Evolutionary conservation across 495 filamentous ascomycete species (phyloP), one percentile per base, ranked within the genome.

Genomic region (Talaromyces trachyspermus): DNA sequence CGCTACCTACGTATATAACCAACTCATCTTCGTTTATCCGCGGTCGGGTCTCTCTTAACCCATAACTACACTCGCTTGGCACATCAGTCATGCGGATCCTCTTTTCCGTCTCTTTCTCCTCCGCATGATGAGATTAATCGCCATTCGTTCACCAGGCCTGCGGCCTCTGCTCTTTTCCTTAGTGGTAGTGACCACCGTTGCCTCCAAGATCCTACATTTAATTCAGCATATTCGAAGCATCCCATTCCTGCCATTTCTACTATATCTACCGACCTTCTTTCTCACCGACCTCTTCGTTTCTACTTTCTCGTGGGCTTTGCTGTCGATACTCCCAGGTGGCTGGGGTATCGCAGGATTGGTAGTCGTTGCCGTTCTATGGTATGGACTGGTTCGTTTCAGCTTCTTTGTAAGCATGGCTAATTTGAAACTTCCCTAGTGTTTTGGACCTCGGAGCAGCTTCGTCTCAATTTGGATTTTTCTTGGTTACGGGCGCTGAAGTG

Each of bases 231-330:
- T 27, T 4, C 29, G 41, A 26, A 54, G 48, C 8, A 33, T 59
- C 17, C 46, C 48, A 8, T 12, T 15, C 9, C 2, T 11, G 9
- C 45, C 25, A 7, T 45, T 61, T 12, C 37, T 47, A 9, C 22
- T 59, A 1, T 61, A 59, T 22, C 51, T 61, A 24, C 50, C 53
- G 15, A 56, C 58, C 0, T 59, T 61, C 23, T 59, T 61, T 49
- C 36, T 59, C 8, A 29, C 52, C 5, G 58, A 61, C 25, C 18
- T 33, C 0, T 12, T 61, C 11, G 39, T 59, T 5, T 54, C 38
- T 25, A 25, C 43, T 11, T 23, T 36, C 2, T 46, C 46, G 7
- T 59, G 58, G 58, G 9, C 43, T 7, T 20, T 56, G 25, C 20
- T 61, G 10, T 52, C 25, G n/a, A 45, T 30, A 11, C 25, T 33